These are phyloP conservation scores for Climacium dendroides DNA, from an alignment of 225 moss, liverwort and hornwort genomes.

Conservation along the genomic window DNA sequence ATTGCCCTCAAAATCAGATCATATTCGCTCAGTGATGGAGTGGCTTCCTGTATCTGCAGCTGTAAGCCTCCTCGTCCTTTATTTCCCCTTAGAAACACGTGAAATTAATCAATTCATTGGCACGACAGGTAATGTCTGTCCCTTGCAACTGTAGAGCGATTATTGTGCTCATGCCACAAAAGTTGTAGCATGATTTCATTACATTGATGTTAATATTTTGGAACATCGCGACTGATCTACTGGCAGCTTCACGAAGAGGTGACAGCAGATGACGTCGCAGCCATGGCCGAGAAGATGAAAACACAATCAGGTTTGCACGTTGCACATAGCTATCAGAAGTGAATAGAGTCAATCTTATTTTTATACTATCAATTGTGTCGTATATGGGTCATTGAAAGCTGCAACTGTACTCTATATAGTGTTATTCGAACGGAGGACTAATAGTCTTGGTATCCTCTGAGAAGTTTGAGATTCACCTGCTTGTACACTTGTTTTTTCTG, in stretches of 20 bases:
- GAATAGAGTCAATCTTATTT: too few relatives aligned
- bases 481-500: background rate
- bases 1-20: slow-evolving; percentile 39
- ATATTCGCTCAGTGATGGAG: slow-evolving; percentile 32
- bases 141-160: background rate
- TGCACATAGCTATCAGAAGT: background rate
- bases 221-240: background rate
- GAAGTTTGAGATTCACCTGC: too few relatives aligned
- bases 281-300: slow-evolving; percentile 21
- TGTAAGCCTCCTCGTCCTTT: slow-evolving; percentile 1
- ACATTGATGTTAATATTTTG: background rate
- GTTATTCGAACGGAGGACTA: background rate
- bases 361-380: background rate
- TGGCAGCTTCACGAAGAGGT: slow-evolving; percentile 37
- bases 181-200: background rate
- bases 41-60: slow-evolving; percentile 50
- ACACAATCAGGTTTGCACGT: slow-evolving; percentile 7
- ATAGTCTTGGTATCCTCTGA: background rate
- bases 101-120: background rate
- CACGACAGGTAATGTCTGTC: background rate
- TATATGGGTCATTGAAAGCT: background rate
- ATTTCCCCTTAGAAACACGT: background rate
- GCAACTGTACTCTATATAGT: background rate
- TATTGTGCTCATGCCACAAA: background rate
- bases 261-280: slow-evolving; percentile 23